phyloP scores from a whole-genome alignment of 163 green algal genomes.

The Trebouxia gelatinosa region DNA sequence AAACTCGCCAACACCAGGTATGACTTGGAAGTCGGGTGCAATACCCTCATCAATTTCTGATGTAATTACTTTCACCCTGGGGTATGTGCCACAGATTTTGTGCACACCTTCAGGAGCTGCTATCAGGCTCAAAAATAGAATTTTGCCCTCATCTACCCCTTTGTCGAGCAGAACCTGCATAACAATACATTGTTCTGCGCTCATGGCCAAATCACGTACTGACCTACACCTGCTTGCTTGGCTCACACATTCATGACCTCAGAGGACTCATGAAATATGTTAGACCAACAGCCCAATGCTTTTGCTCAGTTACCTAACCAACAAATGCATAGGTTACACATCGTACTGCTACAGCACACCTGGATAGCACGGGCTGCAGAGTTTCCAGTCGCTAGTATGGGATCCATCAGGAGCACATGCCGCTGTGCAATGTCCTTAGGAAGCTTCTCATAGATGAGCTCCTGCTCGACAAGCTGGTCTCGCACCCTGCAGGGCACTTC shows the following conservation, averaged over 20 bases:
- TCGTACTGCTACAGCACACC: too few relatives aligned
- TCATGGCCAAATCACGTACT: too few relatives aligned
- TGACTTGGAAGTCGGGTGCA: slow-evolving; percentile 76
- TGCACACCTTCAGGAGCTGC: slow-evolving; percentile 91
- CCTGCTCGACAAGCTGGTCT: slow-evolving; percentile 39
- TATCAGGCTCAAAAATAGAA: slow-evolving; percentile 95
- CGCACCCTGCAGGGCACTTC: slow-evolving; percentile 26
- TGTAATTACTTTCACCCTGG: slow-evolving; percentile 85
- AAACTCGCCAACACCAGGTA: slow-evolving; percentile 87
- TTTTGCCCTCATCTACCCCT: slow-evolving; percentile 84
- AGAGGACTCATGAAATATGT: too few relatives aligned
- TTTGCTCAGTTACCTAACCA: too few relatives aligned
- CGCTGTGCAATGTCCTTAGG: slow-evolving; percentile 87
- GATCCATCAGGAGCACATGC: slow-evolving; percentile 96
- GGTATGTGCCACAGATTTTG: slow-evolving; percentile 56
- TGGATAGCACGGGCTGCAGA: slow-evolving; percentile 76
- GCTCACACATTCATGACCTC: too few relatives aligned
- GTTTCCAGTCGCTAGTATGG: slow-evolving; percentile 91
- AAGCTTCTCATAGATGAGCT: slow-evolving; percentile 93
- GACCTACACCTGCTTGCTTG: too few relatives aligned
- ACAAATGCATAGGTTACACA: too few relatives aligned
- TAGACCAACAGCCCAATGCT: too few relatives aligned
- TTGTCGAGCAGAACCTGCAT: slow-evolving; percentile 81
- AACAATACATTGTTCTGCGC: too few relatives aligned
- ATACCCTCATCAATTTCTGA: slow-evolving; percentile 92